Evolutionary conservation across 192 early-diverging fungal genomes (phyloP), one percentile per base, ranked within the genome.

Genomic region (Coemansia asiatica): DNA sequence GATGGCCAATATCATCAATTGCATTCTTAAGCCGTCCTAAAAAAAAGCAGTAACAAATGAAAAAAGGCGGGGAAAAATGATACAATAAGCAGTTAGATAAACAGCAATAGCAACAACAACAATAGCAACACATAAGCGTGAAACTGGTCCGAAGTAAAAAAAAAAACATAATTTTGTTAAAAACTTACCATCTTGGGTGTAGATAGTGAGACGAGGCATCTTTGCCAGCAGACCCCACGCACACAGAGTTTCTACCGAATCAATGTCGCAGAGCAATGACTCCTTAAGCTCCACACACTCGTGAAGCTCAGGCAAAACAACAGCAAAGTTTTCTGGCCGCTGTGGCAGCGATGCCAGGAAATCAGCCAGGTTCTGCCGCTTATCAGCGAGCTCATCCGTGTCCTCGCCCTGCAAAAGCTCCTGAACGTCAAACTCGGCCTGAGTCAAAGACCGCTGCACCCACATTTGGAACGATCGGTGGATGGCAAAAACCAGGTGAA

Each of bases 401-500:
- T 72, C 66, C 40, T 70, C 68, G 55, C 61, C 76, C 31, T 67
- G 49, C 28, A 79, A 40, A 19, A 79, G 65, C 51, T 74, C 67
- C 29, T 70, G 71, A 19, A 79, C 71, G 36, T 79, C 76, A 21
- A 79, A 51, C 26, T 68, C 67, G 4, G 71, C 68, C 56, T 79
- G 76, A 1, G 28, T 61, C 29, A 79, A 58, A 4, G 76, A 74
- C 56, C 46, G 49, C 27, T 74, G 76, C 61, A 79, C 76, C 76
- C 76, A 79, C 13, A 47, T 61, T 57, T 79, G 76, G 67, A 79
- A 70, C 25, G 76, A 69, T 8, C 61, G 15, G 53, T 79, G 76
- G 19, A 74, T 56, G n/a, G 67, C 53, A 60, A 79, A 69, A 16
- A 60, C 67, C 49, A 79, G 62, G 38, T 79, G 76, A 18, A 64